Conservation (phyloP, 345 rosid species). For the Mallotus nudiflorus region DNA sequence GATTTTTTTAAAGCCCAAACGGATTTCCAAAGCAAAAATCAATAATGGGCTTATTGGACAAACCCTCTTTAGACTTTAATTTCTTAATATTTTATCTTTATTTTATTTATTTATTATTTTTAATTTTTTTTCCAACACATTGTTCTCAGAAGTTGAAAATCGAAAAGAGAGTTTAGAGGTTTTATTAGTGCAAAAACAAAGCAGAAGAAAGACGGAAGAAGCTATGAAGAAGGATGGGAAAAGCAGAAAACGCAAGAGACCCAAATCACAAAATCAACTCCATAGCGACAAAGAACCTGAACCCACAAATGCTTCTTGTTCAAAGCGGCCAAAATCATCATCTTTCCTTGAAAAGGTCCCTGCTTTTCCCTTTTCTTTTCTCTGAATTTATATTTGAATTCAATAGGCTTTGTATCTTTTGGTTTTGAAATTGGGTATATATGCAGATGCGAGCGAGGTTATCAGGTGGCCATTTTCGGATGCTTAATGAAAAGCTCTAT, state of each 20-base stretch:
- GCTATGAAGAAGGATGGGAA: constrained; percentile 47
- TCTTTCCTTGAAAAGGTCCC: constrained; percentile 38
- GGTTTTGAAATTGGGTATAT: background rate
- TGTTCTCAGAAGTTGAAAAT: too few species aligned
- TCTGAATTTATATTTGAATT: too few species aligned
- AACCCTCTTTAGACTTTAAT: too few species aligned
- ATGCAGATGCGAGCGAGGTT: constrained; percentile 75
- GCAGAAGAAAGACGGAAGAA: too few species aligned
- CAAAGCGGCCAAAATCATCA: constrained; percentile 18
- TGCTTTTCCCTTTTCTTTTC: background rate
- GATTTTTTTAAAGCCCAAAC: too few species aligned
- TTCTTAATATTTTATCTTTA: too few species aligned
- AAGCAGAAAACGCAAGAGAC: constrained; percentile 58
- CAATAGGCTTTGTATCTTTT: too few species aligned
- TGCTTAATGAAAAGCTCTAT: constrained; percentile 91
- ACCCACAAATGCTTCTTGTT: constrained; percentile 3
- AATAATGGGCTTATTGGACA: too few species aligned
- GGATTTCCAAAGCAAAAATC: too few species aligned
- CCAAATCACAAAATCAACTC: constrained; percentile 24
- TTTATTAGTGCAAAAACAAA: background rate
- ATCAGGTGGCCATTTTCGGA: constrained; percentile 87
- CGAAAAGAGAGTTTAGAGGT: background rate
- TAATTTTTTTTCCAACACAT: too few species aligned
- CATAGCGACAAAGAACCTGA: background rate
- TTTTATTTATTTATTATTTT: too few species aligned